Evolutionary conservation across 2,329 filamentous ascomycete species (phyloP).

Genomic region (Penicillium occitanis): DNA sequence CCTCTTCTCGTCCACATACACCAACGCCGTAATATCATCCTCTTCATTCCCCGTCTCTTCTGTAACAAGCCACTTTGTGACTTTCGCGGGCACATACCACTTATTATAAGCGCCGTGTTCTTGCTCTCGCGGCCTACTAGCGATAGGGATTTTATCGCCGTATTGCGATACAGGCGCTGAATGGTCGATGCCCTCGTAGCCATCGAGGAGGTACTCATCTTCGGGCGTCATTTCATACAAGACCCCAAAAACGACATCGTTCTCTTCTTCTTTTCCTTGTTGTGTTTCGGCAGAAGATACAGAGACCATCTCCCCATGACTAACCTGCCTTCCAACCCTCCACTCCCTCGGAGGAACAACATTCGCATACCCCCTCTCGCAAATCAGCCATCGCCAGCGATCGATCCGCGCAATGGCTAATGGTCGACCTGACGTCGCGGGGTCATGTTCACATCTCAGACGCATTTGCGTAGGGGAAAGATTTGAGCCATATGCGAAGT

Average conservation of each 20-base stretch:
- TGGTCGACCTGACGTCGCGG: slow-evolving; percentile 35
- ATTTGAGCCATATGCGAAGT: slow-evolving; percentile 48
- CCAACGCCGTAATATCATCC: slow-evolving; percentile 31
- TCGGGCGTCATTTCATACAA: slow-evolving; percentile 42
- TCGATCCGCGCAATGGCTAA: slow-evolving; percentile 42
- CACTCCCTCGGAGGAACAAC: slow-evolving; percentile 34
- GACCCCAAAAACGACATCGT: slow-evolving; percentile 40
- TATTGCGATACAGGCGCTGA: slow-evolving; percentile 20
- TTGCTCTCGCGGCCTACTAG: slow-evolving; percentile 34
- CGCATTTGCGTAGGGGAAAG: slow-evolving; percentile 45
- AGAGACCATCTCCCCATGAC: slow-evolving; percentile 25
- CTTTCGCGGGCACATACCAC: slow-evolving; percentile 35
- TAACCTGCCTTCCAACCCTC: slow-evolving; percentile 27
- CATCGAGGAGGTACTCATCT: slow-evolving; percentile 37
- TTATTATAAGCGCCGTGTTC: slow-evolving; percentile 40
- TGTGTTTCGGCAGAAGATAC: slow-evolving; percentile 21
- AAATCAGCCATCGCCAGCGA: slow-evolving; percentile 44
- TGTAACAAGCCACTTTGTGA: slow-evolving; percentile 35
- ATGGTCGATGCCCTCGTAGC: slow-evolving; percentile 40
- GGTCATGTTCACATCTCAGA: slow-evolving; percentile 36
- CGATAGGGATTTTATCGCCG: slow-evolving; percentile 19
- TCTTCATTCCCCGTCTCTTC: slow-evolving; percentile 7
- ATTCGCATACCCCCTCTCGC: slow-evolving; percentile 44
- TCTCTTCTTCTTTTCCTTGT: slow-evolving; percentile 20
- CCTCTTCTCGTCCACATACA: slow-evolving; percentile 46